These are phyloP conservation scores for Diophrys sp. DNA, from an alignment of 73 alveolate genomes.

Conservation along the genomic window DNA sequence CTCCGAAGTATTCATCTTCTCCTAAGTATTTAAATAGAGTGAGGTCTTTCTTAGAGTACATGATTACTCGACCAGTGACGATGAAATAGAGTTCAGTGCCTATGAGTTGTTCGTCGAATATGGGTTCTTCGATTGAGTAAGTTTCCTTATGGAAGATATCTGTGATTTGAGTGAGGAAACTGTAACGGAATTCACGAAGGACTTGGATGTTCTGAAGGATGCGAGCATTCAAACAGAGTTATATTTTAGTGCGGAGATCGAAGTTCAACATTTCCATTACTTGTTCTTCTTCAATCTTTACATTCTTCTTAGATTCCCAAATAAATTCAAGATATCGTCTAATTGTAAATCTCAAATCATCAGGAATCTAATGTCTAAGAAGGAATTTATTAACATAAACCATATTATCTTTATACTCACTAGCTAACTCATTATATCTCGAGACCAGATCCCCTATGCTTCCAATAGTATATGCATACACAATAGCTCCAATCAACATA, in stretches of 20 bases:
- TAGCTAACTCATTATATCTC: constrained; percentile 22
- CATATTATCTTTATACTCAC: constrained; percentile 38
- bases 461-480: constrained; percentile 33
- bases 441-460: constrained; percentile 31
- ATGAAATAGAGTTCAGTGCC: constrained; percentile 34
- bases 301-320: constrained; percentile 30
- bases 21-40: neutral
- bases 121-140: constrained; percentile 30
- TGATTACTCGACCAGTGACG: constrained; percentile 34
- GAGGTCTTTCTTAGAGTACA: neutral
- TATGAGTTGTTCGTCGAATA: constrained; percentile 25
- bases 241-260: constrained; percentile 17
- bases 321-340: constrained; percentile 34
- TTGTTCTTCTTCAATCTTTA: constrained; percentile 38
- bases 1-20: constrained; percentile 43
- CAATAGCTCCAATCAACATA: constrained; percentile 43
- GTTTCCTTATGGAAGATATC: constrained; percentile 5
- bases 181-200: constrained; percentile 10
- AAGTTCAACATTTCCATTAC: constrained; percentile 31
- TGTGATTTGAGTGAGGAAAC: constrained; percentile 18
- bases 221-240: constrained; percentile 21
- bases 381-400: constrained; percentile 35
- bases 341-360: constrained; percentile 20
- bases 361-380: constrained; percentile 17
- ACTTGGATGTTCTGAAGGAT: constrained; percentile 21